Base-by-base conservation (phyloP, 768 basidiomycete species). In the Gelatoporia subvermispora region DNA sequence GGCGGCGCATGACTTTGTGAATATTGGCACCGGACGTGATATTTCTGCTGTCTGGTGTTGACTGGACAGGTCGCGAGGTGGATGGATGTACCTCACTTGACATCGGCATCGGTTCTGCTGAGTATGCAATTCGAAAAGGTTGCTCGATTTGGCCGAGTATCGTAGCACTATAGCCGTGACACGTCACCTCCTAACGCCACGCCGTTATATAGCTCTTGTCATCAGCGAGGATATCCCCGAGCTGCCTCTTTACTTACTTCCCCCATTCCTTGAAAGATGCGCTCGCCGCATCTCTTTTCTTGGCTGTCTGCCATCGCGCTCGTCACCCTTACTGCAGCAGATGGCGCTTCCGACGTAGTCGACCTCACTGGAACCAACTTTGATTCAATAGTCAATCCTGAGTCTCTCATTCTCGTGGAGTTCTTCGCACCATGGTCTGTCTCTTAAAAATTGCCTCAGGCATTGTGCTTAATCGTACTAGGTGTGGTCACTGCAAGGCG, bases 401-500 rank as follows among this genome's bases (percentile, higher is more conserved):
- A 91, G 62, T 64, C 83, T 17, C 70, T 95, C 54, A 81, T 92
- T 53, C 77, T 98, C 24, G 88, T 97, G 52, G 95, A 98, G 75
- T 98, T 93, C 83, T 95, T 90, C 64, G 89, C 90, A 22, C 89
- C 88, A 54, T 92, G 88, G 88, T 88, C 61, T 9, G 62, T 54
- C 22, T 16, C 17, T 41, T 23, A n/a, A 21, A 20, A 25, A n/a
- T n/a, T n/a, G 9, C 39, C 10, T 23, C 0, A n/a, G 7, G 15
- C 17, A 35, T 15, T 7, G n/a, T 4, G 4, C 20, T 9, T 18
- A 10, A 34, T 3, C 35, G n/a, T 28, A 52, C 22, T 45, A 89
- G 88, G 88, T 94, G 92, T 65, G 92, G 93, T 40, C 93, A 96
- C 72, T 96, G 94, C 77, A 95, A 95, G 63, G 88, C 92, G 28